Percentiles rank a stretch among this genome's conserved stretches.
Evolutionary conservation across 2,329 filamentous ascomycete genomes (phyloP).

Genomic region (Fusarium nanum): DNA sequence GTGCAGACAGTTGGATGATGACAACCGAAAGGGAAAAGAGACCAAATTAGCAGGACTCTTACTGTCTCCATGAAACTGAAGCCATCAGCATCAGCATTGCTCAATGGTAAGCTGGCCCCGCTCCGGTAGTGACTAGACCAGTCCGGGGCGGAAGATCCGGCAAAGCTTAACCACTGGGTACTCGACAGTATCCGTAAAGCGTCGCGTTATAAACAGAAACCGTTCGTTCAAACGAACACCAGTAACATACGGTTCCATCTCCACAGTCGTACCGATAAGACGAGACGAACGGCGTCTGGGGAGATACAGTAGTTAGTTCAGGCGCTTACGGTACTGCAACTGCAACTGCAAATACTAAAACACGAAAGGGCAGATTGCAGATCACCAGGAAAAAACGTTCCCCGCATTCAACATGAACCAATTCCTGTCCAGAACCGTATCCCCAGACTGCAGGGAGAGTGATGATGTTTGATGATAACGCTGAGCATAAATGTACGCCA

Average conservation of each 20-base stretch:
- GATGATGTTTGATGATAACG: constrained; percentile 7
- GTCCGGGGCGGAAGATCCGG: constrained; percentile 44
- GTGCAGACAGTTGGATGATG: constrained; percentile 28
- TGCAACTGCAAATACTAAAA: neutral
- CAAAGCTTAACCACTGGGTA: constrained; percentile 22
- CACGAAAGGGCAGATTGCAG: constrained; percentile 6
- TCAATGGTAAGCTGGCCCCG: constrained; percentile 25
- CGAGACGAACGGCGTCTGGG: constrained; percentile 25
- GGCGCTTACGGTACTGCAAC: constrained; percentile 6
- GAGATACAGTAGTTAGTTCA: neutral
- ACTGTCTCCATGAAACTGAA: constrained; percentile 3
- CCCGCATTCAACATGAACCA: constrained; percentile 30
- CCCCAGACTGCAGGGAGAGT: constrained; percentile 17
- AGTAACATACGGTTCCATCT: neutral
- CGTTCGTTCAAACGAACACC: constrained; percentile 3
- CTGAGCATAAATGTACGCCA: constrained; percentile 7
- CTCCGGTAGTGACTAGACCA: constrained; percentile 7
- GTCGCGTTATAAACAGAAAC: neutral
- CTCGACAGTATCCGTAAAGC: neutral
- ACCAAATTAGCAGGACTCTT: neutral
- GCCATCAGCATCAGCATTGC: constrained; percentile 1
- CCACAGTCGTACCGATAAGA: constrained; percentile 18
- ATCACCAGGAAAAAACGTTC: constrained; percentile 8
- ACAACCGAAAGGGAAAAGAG: constrained; percentile 10
- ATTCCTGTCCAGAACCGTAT: constrained; percentile 19